Conservation (phyloP, 2,329 filamentous ascomycete genomes). For the Fusarium liriodendri region DNA sequence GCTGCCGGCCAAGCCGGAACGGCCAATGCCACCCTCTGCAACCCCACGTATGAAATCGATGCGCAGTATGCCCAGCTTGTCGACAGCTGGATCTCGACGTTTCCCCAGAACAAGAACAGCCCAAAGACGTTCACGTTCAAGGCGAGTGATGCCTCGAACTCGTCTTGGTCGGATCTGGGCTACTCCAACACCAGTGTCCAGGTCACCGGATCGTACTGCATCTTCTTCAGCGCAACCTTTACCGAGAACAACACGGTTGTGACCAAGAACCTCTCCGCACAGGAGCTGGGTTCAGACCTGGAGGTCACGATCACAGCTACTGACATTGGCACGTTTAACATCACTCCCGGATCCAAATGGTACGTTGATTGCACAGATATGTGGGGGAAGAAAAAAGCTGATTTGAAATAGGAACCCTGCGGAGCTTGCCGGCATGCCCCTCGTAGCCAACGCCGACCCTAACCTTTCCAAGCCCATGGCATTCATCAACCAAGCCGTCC, state of each 20-base stretch:
- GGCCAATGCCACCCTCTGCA: background rate
- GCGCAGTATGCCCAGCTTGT: background rate
- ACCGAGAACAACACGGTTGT: background rate
- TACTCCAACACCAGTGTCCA: background rate
- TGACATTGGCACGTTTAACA: background rate
- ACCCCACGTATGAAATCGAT: background rate
- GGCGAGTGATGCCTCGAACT: background rate
- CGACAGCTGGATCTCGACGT: background rate
- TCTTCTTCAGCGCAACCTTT: background rate
- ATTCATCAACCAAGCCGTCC: background rate
- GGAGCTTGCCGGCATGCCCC: background rate
- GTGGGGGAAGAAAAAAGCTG: background rate
- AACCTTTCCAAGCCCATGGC: background rate
- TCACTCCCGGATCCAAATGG: background rate
- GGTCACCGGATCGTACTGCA: background rate
- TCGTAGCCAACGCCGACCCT: background rate
- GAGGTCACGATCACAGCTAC: background rate
- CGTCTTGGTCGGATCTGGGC: background rate
- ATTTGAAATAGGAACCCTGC: background rate
- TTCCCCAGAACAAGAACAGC: background rate
- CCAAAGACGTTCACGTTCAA: background rate
- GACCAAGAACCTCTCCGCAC: background rate
- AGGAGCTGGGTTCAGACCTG: background rate
- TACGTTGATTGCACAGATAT: background rate
- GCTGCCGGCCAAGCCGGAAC: background rate